phyloP scores from a whole-genome alignment of 352 stramenopile species.

The Globisporangium nagaii region DNA sequence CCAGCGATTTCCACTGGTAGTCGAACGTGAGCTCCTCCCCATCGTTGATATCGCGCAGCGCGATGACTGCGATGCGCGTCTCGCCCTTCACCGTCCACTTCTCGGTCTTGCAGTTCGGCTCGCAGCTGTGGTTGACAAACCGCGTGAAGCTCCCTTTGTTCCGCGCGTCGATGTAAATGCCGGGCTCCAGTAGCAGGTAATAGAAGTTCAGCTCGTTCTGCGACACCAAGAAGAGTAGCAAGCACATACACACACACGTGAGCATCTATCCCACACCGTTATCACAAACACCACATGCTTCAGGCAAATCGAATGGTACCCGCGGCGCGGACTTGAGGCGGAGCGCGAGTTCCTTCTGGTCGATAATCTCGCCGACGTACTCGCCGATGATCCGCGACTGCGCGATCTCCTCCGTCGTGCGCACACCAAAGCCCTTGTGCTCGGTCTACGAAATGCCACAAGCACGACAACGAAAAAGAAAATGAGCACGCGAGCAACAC shows the following conservation, averaged over 20 bases:
- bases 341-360: conserved; percentile 70
- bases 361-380: conserved; percentile 91
- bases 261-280: background rate
- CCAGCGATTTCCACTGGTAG: conserved; percentile 93
- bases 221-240: background rate
- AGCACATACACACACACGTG: conserved; percentile 3
- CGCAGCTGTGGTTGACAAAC: conserved; percentile 96
- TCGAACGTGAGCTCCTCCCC: conserved; percentile 95
- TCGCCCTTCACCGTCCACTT: conserved; percentile 92
- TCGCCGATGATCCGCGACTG: conserved; percentile 77
- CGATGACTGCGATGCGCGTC: conserved; percentile 92
- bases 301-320: conserved; percentile 20
- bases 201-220: conserved; percentile 86
- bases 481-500: background rate
- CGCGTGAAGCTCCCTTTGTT: conserved; percentile 91
- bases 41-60: conserved; percentile 80
- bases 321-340: conserved; percentile 54
- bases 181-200: conserved; percentile 73
- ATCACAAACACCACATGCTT: no score
- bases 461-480: background rate
- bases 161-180: conserved; percentile 86
- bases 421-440: conserved; percentile 84
- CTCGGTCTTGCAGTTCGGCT: conserved; percentile 94
- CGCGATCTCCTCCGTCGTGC: conserved; percentile 51
- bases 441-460: conserved; percentile 32